Evolutionary conservation across 2,329 filamentous ascomycete genomes (phyloP).

Genomic region (Sclerotinia sclerotiorum): DNA sequence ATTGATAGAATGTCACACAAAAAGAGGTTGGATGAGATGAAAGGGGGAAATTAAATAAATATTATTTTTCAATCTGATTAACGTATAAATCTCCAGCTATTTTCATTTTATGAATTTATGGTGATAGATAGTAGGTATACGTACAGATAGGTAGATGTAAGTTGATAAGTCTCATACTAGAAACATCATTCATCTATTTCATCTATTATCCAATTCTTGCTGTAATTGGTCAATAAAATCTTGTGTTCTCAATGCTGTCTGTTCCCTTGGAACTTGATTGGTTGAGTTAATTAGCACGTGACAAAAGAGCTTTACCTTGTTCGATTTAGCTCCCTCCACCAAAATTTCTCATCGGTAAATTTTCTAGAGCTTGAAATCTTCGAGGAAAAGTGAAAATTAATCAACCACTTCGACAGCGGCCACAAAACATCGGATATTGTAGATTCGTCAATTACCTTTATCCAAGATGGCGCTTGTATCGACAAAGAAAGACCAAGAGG

Average conservation of each 20-base stretch:
- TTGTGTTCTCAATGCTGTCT: too few relatives aligned
- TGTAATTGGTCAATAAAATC: background rate
- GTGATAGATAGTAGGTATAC: too few relatives aligned
- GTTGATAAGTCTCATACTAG: background rate
- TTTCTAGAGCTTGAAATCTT: slow-evolving; percentile 26
- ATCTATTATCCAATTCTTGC: background rate
- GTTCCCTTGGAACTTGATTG: background rate
- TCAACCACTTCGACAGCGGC: slow-evolving; percentile 14
- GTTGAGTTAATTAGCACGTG: background rate
- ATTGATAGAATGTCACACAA: slow-evolving; percentile 15
- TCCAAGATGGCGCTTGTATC: slow-evolving; percentile 50
- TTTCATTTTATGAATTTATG: background rate
- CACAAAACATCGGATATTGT: slow-evolving; percentile 20
- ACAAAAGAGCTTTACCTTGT: slow-evolving; percentile 9
- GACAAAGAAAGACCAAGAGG: slow-evolving; percentile 50
- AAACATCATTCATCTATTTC: background rate
- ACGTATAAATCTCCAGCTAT: too few relatives aligned
- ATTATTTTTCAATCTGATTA: background rate
- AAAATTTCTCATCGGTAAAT: slow-evolving; percentile 25
- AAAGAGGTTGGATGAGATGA: slow-evolving; percentile 4
- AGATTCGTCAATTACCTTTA: slow-evolving; percentile 26
- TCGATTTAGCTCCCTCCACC: slow-evolving; percentile 22
- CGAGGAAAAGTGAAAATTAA: slow-evolving; percentile 19
- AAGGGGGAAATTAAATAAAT: background rate
- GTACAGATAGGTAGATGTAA: too few relatives aligned